Evolutionary conservation across 768 basidiomycete genomes (phyloP).

Genomic region (Kwoniella heveanensis): DNA sequence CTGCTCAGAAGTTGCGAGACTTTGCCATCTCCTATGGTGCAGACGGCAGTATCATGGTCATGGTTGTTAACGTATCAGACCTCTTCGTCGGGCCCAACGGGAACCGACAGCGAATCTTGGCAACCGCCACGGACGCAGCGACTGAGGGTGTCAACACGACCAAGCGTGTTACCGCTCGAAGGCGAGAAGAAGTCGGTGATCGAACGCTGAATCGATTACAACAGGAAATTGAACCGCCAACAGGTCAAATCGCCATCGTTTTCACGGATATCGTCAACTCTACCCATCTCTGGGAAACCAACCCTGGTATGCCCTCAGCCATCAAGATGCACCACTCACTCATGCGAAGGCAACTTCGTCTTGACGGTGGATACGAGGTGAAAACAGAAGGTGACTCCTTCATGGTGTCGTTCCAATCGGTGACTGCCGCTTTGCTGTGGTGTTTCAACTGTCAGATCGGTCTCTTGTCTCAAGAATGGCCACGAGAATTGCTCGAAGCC

Average conservation of each 20-base stretch:
- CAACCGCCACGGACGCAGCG: conserved; percentile 46
- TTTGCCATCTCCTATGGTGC: conserved; percentile 97
- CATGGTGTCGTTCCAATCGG: conserved; percentile 94
- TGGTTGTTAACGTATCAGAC: conserved; percentile 85
- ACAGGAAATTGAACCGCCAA: conserved; percentile 78
- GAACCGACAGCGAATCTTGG: conserved; percentile 56
- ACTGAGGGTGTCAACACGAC: conserved; percentile 56
- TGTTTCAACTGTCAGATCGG: conserved; percentile 80
- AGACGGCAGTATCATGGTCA: conserved; percentile 92
- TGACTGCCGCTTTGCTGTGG: conserved; percentile 86
- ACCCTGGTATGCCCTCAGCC: conserved; percentile 90
- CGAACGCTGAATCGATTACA: conserved; percentile 61
- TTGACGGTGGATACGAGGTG: conserved; percentile 96
- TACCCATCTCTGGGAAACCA: conserved; percentile 93
- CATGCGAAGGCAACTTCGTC: conserved; percentile 77
- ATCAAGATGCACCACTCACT: conserved; percentile 87
- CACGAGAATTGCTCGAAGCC: conserved; percentile 85
- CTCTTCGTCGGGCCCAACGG: conserved; percentile 61
- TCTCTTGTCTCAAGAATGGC: conserved; percentile 82
- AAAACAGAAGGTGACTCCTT: conserved; percentile 99
- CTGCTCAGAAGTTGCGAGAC: conserved; percentile 94
- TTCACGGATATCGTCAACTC: conserved; percentile 99
- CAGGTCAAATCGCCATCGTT: conserved; percentile 84
- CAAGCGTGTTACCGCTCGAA: conserved; percentile 40
- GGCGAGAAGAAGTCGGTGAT: conserved; percentile 55